A percentile compares a stretch with the other conserved stretches of the same genome.
These are phyloP conservation scores for Arachis hypogaea DNA, from an alignment of 306 rosid species.

Conservation along the genomic window DNA sequence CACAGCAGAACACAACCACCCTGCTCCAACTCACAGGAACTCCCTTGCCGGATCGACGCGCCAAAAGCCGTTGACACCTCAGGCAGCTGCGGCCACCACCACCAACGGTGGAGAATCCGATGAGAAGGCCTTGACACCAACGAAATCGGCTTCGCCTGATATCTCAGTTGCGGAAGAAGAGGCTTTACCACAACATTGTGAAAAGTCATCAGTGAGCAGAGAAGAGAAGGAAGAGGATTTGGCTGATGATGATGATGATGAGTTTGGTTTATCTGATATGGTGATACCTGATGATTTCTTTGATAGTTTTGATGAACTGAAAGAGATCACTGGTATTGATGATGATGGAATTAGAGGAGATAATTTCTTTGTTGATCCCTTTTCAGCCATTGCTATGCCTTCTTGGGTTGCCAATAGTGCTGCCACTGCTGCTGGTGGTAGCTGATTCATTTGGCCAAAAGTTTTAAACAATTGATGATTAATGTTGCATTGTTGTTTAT, in stretches of 20 bases:
- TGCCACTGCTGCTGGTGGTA: conserved; percentile 66
- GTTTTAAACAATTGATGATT: too few relatives aligned
- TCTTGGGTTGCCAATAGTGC: conserved; percentile 63
- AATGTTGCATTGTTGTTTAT: not conserved
- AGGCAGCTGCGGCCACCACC: not conserved
- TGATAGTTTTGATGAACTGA: conserved; percentile 72
- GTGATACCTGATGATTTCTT: conserved; percentile 75
- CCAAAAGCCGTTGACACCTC: conserved; percentile 61
- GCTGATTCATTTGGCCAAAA: conserved; percentile 38
- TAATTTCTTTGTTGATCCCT: conserved; percentile 54
- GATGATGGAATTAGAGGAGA: conserved; percentile 44
- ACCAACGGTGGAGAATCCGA: conserved; percentile 34
- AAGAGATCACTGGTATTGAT: conserved; percentile 31
- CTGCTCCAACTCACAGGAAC: conserved; percentile 92
- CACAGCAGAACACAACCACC: conserved; percentile 96
- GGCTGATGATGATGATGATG: conserved; percentile 77
- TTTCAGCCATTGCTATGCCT: conserved; percentile 54
- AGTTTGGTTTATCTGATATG: conserved; percentile 63
- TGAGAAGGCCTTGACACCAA: conserved; percentile 30
- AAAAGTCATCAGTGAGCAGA: conserved; percentile 58
- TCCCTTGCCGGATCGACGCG: conserved; percentile 97
- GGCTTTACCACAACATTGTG: conserved; percentile 38
- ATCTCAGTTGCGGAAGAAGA: conserved; percentile 63
- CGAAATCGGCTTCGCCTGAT: conserved; percentile 50
- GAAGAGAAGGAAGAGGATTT: conserved; percentile 61